Percentiles rank a stretch among this genome's conserved stretches.
These are phyloP conservation scores for Xenoacremonium recifei DNA, from an alignment of 2,329 filamentous ascomycete genomes.

Conservation along the genomic window DNA sequence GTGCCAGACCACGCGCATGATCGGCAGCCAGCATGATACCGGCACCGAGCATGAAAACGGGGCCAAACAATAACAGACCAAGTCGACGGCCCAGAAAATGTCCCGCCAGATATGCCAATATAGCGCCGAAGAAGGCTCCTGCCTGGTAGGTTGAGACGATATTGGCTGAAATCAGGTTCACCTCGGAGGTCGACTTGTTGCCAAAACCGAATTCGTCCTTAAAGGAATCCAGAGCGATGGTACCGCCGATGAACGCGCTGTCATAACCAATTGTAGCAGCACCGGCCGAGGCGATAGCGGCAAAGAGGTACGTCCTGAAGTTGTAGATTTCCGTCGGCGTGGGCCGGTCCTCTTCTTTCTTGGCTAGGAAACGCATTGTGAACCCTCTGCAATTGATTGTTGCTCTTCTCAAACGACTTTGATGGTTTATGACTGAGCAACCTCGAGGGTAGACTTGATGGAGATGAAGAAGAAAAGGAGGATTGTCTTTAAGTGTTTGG, in stretches of 20 bases:
- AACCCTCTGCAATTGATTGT: too few species aligned
- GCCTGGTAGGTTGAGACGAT: constrained; percentile 82
- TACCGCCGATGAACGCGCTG: constrained; percentile 77
- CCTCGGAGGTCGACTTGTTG: constrained; percentile 42
- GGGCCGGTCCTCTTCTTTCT: constrained; percentile 56
- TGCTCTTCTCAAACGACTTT: too few species aligned
- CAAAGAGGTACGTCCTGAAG: constrained; percentile 57
- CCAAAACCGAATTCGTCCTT: constrained; percentile 64
- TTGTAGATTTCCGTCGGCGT: constrained; percentile 59
- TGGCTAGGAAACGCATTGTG: too few species aligned
- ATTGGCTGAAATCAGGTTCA: constrained; percentile 66
- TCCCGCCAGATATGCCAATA: constrained; percentile 64
- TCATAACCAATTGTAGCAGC: constrained; percentile 62
- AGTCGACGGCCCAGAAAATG: constrained; percentile 67
- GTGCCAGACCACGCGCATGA: constrained; percentile 59
- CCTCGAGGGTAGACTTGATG: too few species aligned
- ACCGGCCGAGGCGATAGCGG: constrained; percentile 53
- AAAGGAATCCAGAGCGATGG: constrained; percentile 69
- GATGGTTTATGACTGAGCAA: too few species aligned
- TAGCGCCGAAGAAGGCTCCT: constrained; percentile 78
- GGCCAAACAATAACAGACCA: constrained; percentile 59
- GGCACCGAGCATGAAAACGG: constrained; percentile 68
- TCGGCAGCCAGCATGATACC: constrained; percentile 70
- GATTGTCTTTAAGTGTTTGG: too few species aligned
- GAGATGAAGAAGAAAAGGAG: too few species aligned